Conservation (phyloP, 2,329 filamentous ascomycete species). For the Ilyonectria robusta region DNA sequence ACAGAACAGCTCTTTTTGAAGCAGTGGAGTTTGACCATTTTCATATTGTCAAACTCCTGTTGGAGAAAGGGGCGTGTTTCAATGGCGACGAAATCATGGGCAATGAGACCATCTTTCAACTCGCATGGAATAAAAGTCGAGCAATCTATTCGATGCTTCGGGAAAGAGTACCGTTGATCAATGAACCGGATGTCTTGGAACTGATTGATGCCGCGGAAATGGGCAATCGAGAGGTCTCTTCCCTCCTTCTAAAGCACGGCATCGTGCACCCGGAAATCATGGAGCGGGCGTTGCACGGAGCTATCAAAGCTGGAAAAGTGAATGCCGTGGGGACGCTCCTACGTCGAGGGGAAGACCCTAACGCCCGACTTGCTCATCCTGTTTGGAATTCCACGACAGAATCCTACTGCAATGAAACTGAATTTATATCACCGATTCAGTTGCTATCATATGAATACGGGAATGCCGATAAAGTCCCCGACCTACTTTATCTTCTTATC, state of each 20-base stretch:
- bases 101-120: background rate
- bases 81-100: background rate
- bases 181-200: background rate
- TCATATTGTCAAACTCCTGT: background rate
- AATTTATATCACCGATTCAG: background rate
- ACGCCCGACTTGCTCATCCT: background rate
- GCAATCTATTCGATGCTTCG: background rate
- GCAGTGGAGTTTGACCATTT: too few species aligned
- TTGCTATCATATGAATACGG: too few species aligned
- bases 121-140: background rate
- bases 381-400: background rate
- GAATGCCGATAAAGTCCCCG: too few species aligned
- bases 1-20: background rate
- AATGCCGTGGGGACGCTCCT: background rate
- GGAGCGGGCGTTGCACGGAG: background rate
- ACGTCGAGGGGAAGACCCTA: background rate
- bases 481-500: background rate
- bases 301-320: background rate
- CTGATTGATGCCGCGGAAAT: background rate
- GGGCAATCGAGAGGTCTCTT: background rate
- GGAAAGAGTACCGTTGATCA: background rate
- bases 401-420: too few species aligned
- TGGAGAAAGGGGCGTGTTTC: background rate
- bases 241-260: background rate
- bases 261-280: background rate